Conservation (phyloP, 768 basidiomycete genomes). For the Gyrodon lividus region DNA sequence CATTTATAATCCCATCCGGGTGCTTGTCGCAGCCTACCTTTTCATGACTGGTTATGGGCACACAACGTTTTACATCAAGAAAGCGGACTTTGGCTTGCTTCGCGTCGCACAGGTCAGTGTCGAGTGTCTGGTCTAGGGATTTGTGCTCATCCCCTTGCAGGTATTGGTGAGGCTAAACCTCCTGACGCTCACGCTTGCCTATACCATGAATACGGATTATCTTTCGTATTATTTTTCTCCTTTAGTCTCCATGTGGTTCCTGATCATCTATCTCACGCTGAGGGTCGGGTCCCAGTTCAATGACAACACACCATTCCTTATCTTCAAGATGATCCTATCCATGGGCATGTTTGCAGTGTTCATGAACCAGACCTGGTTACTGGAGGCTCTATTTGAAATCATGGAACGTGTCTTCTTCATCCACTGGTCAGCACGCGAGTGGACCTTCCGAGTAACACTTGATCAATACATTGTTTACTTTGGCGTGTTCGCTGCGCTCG, state of each 20-base stretch:
- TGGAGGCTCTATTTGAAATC: constrained; percentile 63
- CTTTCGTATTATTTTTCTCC: constrained; percentile 91
- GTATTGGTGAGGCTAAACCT: constrained; percentile 83
- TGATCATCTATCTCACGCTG: constrained; percentile 84
- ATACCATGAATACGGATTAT: constrained; percentile 91
- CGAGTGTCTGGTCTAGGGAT: not conserved
- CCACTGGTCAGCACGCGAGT: constrained; percentile 82
- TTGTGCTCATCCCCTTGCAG: constrained; percentile 30
- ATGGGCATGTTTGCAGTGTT: constrained; percentile 62
- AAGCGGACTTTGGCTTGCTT: constrained; percentile 79
- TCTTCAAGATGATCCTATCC: constrained; percentile 69
- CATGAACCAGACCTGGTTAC: constrained; percentile 60
- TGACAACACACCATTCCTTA: constrained; percentile 60
- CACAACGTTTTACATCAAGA: constrained; percentile 84
- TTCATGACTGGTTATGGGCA: constrained; percentile 96
- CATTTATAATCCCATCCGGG: constrained; percentile 91
- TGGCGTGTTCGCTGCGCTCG: constrained; percentile 79
- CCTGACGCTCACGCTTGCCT: constrained; percentile 77
- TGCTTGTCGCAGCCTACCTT: constrained; percentile 84
- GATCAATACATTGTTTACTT: constrained; percentile 88
- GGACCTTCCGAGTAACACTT: constrained; percentile 84
- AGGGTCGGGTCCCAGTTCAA: constrained; percentile 70
- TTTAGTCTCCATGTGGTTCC: constrained; percentile 87
- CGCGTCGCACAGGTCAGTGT: constrained; percentile 69
- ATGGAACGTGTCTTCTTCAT: constrained; percentile 69